A percentile compares a stretch with the other conserved stretches of the same genome.
Evolutionary conservation across 805 yeast genomes (phyloP).

Genomic region (Zygosaccharomyces rouxii): DNA sequence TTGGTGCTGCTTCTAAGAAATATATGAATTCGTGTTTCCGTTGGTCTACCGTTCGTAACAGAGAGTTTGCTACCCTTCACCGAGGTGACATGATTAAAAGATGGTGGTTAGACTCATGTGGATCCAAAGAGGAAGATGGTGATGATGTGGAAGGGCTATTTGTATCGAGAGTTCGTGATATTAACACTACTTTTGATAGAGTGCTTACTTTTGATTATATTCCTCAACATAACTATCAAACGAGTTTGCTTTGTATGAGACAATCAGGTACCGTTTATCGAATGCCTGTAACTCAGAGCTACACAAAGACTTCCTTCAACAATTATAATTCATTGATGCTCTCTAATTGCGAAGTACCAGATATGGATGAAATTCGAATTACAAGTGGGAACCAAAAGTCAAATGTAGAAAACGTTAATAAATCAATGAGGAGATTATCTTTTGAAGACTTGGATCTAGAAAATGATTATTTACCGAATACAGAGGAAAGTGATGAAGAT

Average conservation of each 20-base stretch:
- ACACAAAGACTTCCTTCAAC: constrained; percentile 58
- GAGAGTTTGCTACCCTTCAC: constrained; percentile 76
- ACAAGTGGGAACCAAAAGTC: constrained; percentile 20
- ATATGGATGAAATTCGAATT: constrained; percentile 28
- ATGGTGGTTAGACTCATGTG: constrained; percentile 70
- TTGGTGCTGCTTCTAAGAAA: constrained; percentile 53
- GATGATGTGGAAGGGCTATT: constrained; percentile 54
- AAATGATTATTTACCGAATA: constrained; percentile 20
- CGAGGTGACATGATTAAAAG: constrained; percentile 73
- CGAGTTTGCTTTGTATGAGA: constrained; percentile 78
- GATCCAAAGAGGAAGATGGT: constrained; percentile 24
- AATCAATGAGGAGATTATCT: constrained; percentile 24
- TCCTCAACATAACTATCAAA: constrained; percentile 51
- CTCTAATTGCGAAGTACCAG: constrained; percentile 39
- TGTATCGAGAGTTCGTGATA: constrained; percentile 71
- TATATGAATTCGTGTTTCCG: constrained; percentile 62
- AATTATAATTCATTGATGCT: constrained; percentile 62
- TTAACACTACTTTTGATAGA: constrained; percentile 69
- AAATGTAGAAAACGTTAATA: constrained; percentile 19
- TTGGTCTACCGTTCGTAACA: constrained; percentile 58
- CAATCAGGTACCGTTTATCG: constrained; percentile 84
- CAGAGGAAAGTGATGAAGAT: constrained; percentile 20
- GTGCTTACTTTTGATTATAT: constrained; percentile 83
- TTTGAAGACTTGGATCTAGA: constrained; percentile 33
- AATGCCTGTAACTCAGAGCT: constrained; percentile 68